These are phyloP conservation scores for Phytopythium kandeliae DNA, from an alignment of 352 stramenopile genomes.

Conservation along the genomic window DNA sequence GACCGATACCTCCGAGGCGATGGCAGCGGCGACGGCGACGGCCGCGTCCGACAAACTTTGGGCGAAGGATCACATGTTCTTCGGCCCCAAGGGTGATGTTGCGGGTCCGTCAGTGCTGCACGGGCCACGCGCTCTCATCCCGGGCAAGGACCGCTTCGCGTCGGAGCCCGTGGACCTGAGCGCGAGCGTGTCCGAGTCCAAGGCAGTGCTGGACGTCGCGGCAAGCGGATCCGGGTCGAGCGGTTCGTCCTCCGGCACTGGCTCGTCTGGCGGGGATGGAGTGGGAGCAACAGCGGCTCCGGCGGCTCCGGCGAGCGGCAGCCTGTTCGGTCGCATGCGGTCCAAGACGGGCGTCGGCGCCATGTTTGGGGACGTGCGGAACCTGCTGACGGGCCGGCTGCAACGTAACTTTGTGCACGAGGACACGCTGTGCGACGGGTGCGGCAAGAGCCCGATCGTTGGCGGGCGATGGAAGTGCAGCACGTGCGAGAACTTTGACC, in stretches of 20 bases:
- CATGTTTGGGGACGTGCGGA: slow-evolving; percentile 66
- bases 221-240: slow-evolving; percentile 5
- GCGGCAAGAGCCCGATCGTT: slow-evolving; percentile 70
- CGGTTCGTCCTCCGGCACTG: slow-evolving; percentile 16
- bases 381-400: slow-evolving; percentile 31
- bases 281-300: slow-evolving; percentile 1
- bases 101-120: slow-evolving; percentile 60
- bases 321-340: slow-evolving; percentile 45
- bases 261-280: not conserved
- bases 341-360: slow-evolving; percentile 34
- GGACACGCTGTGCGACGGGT: slow-evolving; percentile 76
- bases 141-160: slow-evolving; percentile 41
- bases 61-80: slow-evolving; percentile 60
- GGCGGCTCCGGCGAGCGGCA: slow-evolving; percentile 14
- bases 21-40: not conserved
- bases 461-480: slow-evolving; percentile 74
- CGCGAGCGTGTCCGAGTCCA: slow-evolving; percentile 47
- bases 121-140: slow-evolving; percentile 21
- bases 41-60: slow-evolving; percentile 23
- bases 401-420: slow-evolving; percentile 71
- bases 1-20: not conserved
- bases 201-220: slow-evolving; percentile 38
- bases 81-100: slow-evolving; percentile 54
- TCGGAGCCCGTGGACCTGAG: slow-evolving; percentile 60
- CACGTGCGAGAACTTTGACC: slow-evolving; percentile 57